Percentiles rank a stretch among this genome's conserved stretches.
Evolutionary conservation across 805 yeast genomes (phyloP).

Genomic region (Zygoascus ofunaensis): DNA sequence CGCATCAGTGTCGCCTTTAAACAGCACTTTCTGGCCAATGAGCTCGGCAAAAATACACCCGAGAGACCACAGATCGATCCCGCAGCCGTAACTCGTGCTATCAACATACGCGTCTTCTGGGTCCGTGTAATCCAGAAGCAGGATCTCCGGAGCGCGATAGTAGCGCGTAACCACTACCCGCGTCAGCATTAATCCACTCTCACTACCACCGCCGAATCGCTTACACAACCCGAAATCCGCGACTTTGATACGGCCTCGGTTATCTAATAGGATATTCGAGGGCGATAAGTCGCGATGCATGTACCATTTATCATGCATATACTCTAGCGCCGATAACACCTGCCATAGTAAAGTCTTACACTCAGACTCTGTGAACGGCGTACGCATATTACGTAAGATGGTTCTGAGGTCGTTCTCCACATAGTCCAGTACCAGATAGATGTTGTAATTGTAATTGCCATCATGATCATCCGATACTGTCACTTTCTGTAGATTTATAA

Average conservation of each 20-base stretch:
- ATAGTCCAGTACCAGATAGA: slow-evolving; percentile 27
- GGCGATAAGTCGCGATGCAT: slow-evolving; percentile 26
- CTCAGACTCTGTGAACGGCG: slow-evolving; percentile 24
- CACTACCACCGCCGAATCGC: slow-evolving; percentile 49
- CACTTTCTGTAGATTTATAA: slow-evolving; percentile 46
- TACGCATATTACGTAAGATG: slow-evolving; percentile 19
- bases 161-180: slow-evolving; percentile 41
- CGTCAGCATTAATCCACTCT: slow-evolving; percentile 15
- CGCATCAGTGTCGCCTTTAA: slow-evolving; percentile 38
- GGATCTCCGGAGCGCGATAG: slow-evolving; percentile 29
- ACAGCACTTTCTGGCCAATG: slow-evolving; percentile 31
- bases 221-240: slow-evolving; percentile 47
- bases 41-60: slow-evolving; percentile 60
- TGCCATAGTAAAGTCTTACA: slow-evolving; percentile 24
- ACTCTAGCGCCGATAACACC: slow-evolving; percentile 19
- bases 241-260: slow-evolving; percentile 19
- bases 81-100: slow-evolving; percentile 40
- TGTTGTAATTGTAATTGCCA: slow-evolving; percentile 5
- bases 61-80: slow-evolving; percentile 94
- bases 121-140: slow-evolving; percentile 68
- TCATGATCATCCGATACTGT: no score
- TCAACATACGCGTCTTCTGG: slow-evolving; percentile 66
- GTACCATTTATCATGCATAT: slow-evolving; percentile 19
- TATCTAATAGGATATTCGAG: slow-evolving; percentile 21
- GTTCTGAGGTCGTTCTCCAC: slow-evolving; percentile 24